Evolutionary conservation across 2,329 filamentous ascomycete genomes (phyloP).

Genomic region (Verticillium nubilum): DNA sequence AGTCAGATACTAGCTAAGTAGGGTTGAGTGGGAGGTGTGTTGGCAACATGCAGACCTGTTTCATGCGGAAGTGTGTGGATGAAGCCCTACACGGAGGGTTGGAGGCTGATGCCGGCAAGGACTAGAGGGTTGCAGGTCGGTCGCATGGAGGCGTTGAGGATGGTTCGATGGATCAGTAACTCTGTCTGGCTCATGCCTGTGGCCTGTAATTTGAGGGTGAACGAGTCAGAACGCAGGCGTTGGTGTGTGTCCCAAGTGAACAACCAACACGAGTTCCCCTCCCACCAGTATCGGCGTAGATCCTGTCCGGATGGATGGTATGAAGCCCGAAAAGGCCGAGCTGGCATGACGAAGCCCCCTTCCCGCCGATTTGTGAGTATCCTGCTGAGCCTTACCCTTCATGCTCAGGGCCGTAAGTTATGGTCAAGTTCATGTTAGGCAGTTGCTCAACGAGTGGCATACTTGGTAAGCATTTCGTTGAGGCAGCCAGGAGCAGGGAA

Average conservation of each 20-base stretch:
- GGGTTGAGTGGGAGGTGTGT: not conserved
- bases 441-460: not conserved
- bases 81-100: not conserved
- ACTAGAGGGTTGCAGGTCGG: not conserved
- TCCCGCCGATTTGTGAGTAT: not conserved
- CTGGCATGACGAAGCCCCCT: not conserved
- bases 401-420: not conserved
- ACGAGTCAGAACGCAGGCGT: not conserved
- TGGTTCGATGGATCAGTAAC: conserved; percentile 1
- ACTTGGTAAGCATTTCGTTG: not conserved
- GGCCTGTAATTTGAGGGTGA: not conserved
- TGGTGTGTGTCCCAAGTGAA: not conserved
- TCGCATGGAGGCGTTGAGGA: not conserved
- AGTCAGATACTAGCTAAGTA: not conserved
- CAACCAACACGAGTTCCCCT: not conserved
- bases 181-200: not conserved
- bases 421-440: not conserved
- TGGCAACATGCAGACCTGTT: not conserved
- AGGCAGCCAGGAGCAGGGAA: not conserved
- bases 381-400: not conserved
- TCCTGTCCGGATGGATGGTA: not conserved
- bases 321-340: not conserved
- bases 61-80: not conserved
- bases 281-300: not conserved
- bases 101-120: not conserved